Conservation (phyloP, 495 filamentous ascomycete species). For the Rostrohypoxylon terebratum region DNA sequence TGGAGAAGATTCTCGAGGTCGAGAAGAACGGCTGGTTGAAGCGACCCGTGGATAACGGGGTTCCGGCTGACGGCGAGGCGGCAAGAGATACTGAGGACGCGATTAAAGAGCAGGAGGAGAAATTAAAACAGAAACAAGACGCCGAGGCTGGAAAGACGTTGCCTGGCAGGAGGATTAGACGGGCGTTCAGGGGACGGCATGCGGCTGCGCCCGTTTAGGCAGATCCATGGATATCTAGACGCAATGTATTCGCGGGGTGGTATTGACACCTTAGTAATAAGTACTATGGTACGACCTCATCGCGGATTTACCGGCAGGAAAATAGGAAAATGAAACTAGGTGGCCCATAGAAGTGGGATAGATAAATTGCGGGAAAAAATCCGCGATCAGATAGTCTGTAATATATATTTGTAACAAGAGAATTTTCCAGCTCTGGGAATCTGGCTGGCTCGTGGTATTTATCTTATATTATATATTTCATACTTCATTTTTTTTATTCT, state of each 20-base stretch:
- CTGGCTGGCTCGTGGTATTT: not conserved
- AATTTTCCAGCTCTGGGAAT: not conserved
- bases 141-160: not conserved
- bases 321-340: not conserved
- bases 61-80: constrained; percentile 48
- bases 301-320: not conserved
- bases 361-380: not conserved
- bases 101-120: constrained; percentile 39
- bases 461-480: not conserved
- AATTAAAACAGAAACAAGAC: constrained; percentile 26
- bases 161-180: not conserved
- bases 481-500: not conserved
- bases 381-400: not conserved
- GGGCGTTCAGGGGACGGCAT: not conserved
- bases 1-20: constrained; percentile 53
- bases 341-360: not conserved
- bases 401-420: constrained; percentile 4
- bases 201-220: not conserved
- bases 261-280: not conserved
- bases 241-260: no score
- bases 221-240: no score
- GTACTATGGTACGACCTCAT: not conserved
- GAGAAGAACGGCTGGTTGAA: constrained; percentile 53
- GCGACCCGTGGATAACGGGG: constrained; percentile 50
- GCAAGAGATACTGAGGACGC: constrained; percentile 46